Evolutionary conservation across 2,329 filamentous ascomycete genomes (phyloP), one percentile per base, ranked within the genome.

Genomic region (Thielaviopsis punctulata): DNA sequence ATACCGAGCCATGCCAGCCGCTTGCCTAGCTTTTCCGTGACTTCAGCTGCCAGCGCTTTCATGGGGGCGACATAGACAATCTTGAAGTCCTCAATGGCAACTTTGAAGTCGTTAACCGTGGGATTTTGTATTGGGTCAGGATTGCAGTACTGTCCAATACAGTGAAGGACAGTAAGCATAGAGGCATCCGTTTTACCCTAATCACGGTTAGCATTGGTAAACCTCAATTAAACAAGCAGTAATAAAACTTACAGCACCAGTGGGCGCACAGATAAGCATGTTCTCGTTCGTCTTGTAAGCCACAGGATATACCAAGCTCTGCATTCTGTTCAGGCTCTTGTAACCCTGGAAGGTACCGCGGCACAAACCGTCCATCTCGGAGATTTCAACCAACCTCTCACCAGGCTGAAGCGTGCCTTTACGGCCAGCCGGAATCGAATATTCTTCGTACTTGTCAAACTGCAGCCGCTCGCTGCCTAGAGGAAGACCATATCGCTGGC

Each of bases 1-100:
- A 98, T 80, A 7, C 89, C 90, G 5, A 98, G 76, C 93, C 93
- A 98, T 2, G 86, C 84, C 3, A 98, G 76, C 23, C 90, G 81
- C 64, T 87, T 94, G 46, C 88, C 85, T 2, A 98, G 73, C 68
- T 98, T 98, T 33, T 89, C 86, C 0, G 92, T 96, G 41, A 98
- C 84, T 67, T 98, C 92, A 7, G 93, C 92, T 4, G 93, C 93
- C 18, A 98, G 72, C 0, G 92, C 93, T 66, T 98, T 98, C 93
- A 98, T 98, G 0, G 92, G 93, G 1, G 93, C 92, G 41, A 98
- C 92, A 60, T 98, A 98, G 53, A 98, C 88, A 60, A 98, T 90
- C 67, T 98, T 96, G 75, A 96, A 95, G 60, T 94, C 86, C 50
- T 94, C 84, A 0, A 79, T 69, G 54, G 84, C 75, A n/a, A 95